phyloP scores from a whole-genome alignment of 805 yeast genomes.

The Sugiyamaella qingdaonensis region DNA sequence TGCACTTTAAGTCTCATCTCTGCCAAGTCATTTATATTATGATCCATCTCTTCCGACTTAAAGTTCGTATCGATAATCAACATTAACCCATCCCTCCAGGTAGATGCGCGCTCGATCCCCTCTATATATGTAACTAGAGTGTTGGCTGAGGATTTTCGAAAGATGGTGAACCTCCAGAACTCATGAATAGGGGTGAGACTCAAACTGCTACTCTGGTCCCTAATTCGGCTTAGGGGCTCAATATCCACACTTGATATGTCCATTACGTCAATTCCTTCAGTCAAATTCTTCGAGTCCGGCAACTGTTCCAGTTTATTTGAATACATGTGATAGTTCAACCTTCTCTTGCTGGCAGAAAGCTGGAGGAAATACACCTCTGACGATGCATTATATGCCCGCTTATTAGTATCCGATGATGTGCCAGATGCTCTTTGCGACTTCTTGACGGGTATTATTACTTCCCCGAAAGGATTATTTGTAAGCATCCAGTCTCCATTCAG shows the following conservation, averaged over 20 bases:
- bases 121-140: neutral
- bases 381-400: neutral
- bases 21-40: conserved; percentile 42
- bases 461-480: neutral
- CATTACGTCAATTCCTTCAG: neutral
- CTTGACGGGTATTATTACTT: neutral
- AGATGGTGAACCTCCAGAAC: neutral
- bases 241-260: neutral
- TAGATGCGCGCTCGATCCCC: conserved; percentile 50
- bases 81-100: conserved; percentile 78
- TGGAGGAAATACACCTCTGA: conserved; percentile 1
- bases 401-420: neutral
- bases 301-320: conserved; percentile 42
- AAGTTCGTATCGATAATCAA: conserved; percentile 40
- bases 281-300: conserved; percentile 36
- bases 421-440: neutral
- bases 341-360: conserved; percentile 18
- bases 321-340: neutral
- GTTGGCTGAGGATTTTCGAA: neutral
- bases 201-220: neutral
- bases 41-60: conserved; percentile 42
- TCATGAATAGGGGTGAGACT: neutral
- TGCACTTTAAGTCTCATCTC: conserved; percentile 49
- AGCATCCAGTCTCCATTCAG: conserved; percentile 77
- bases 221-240: neutral